Percentiles rank a stretch among this genome's conserved stretches.
Conservation (phyloP, 352 stramenopile species). For the Globisporangium orthogonon region DNA sequence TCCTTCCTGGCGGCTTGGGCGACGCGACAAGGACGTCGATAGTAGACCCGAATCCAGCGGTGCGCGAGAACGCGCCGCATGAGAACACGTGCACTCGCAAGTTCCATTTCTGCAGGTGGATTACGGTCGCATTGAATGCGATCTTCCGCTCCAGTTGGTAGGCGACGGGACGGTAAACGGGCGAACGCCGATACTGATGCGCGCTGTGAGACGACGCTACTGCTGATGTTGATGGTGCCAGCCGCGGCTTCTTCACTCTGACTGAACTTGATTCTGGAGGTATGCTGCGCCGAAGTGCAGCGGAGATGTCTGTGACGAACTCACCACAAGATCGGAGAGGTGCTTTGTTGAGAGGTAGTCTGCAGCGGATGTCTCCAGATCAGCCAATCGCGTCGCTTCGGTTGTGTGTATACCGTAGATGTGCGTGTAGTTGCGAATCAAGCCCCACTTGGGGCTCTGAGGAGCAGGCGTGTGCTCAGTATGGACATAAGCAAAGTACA, state of each 20-base stretch:
- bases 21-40: slow-evolving; percentile 60
- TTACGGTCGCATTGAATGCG: slow-evolving; percentile 51
- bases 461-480: background rate
- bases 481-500: slow-evolving; percentile 40
- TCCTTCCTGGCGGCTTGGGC: slow-evolving; percentile 3
- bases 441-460: slow-evolving; percentile 25
- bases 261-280: slow-evolving; percentile 11
- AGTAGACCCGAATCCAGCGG: slow-evolving; percentile 61
- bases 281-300: slow-evolving; percentile 35
- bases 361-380: slow-evolving; percentile 2
- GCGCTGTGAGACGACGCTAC: background rate
- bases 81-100: slow-evolving; percentile 49
- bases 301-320: slow-evolving; percentile 18
- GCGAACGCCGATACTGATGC: background rate
- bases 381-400: slow-evolving; percentile 23
- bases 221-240: background rate
- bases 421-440: slow-evolving; percentile 29
- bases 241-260: slow-evolving; percentile 1
- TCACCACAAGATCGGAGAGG: slow-evolving; percentile 16
- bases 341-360: slow-evolving; percentile 19
- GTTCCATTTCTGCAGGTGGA: slow-evolving; percentile 56
- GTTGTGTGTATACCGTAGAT: slow-evolving; percentile 47
- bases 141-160: slow-evolving; percentile 57
- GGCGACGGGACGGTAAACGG: slow-evolving; percentile 27
- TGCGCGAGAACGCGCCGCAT: slow-evolving; percentile 65